Evolutionary conservation across 176 grass and related monocot genomes (phyloP).

Genomic region (Areca catechu): DNA sequence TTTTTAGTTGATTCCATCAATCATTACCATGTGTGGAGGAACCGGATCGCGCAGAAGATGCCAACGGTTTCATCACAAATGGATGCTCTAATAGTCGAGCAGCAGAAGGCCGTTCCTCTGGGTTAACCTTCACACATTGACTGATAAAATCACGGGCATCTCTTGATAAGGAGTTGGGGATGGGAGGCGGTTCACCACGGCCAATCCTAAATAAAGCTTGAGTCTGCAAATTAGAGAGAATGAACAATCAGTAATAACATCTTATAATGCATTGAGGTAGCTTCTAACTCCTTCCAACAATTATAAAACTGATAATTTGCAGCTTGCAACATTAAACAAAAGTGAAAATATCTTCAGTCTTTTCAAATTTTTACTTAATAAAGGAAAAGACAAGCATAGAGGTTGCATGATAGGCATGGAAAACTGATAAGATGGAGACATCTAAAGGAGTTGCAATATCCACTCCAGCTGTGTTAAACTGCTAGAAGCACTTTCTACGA

Average conservation of each 20-base stretch:
- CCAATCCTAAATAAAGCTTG: slow-evolving; percentile 68
- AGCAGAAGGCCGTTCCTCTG: slow-evolving; percentile 50
- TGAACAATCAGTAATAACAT: neutral
- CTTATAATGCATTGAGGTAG: no score
- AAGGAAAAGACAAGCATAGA: no score
- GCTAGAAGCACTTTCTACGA: no score
- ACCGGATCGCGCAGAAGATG: slow-evolving; percentile 29
- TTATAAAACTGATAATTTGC: no score
- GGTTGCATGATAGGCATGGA: no score
- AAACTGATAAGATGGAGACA: no score
- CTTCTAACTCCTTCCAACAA: no score
- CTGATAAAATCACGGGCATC: slow-evolving; percentile 72
- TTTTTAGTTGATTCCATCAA: slow-evolving; percentile 6
- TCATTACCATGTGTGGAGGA: slow-evolving; percentile 19
- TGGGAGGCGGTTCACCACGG: slow-evolving; percentile 36
- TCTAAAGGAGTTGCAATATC: no score
- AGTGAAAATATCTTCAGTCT: no score
- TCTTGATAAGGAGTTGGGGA: slow-evolving; percentile 39
- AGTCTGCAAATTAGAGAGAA: slow-evolving; percentile 40
- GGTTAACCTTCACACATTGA: slow-evolving; percentile 48
- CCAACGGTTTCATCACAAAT: slow-evolving; percentile 48
- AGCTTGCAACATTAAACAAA: no score
- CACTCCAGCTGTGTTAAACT: no score
- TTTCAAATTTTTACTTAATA: no score
- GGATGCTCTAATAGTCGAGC: slow-evolving; percentile 59